Conservation (phyloP, 2,329 filamentous ascomycete genomes). For the Grosmannia serpens region DNA sequence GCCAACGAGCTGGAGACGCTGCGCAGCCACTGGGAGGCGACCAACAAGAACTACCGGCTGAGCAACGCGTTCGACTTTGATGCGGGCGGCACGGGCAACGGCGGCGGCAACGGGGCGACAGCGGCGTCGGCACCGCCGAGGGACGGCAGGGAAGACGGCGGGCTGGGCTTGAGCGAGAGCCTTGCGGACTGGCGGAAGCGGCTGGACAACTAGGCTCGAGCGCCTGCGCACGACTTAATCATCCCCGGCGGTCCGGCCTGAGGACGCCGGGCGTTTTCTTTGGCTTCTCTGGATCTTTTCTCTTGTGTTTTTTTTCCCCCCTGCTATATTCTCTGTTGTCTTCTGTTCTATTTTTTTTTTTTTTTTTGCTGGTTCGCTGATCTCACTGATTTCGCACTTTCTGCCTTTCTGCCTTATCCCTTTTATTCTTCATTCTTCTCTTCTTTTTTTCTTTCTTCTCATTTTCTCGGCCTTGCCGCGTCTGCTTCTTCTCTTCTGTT, state of each 20-base stretch:
- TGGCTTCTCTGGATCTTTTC: neutral
- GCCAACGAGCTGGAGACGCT: constrained; percentile 87
- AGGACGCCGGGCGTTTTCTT: constrained; percentile 1
- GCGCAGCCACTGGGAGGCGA: constrained; percentile 86
- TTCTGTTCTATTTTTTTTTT: neutral
- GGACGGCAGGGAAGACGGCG: constrained; percentile 29
- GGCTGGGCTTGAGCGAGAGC: constrained; percentile 53
- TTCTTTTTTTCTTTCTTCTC: neutral
- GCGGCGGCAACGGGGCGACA: neutral
- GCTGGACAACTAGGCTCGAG: constrained; percentile 38
- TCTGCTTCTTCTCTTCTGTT: constrained; percentile 1
- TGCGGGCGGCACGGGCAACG: constrained; percentile 13
- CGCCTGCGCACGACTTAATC: neutral
- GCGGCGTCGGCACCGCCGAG: constrained; percentile 6
- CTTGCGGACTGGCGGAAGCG: constrained; percentile 71
- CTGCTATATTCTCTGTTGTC: neutral
- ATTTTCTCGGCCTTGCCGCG: neutral
- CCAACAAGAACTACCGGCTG: constrained; percentile 86
- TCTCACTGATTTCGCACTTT: neutral
- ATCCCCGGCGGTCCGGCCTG: neutral
- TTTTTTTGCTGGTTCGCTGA: neutral
- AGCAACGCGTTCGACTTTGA: constrained; percentile 89
- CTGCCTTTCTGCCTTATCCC: neutral
- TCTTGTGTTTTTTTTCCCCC: neutral
- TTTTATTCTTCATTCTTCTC: neutral